A percentile compares a stretch with the other conserved stretches of the same genome.
phyloP scores from a whole-genome alignment of 495 filamentous ascomycete species.

The Schizothecium vesticola region DNA sequence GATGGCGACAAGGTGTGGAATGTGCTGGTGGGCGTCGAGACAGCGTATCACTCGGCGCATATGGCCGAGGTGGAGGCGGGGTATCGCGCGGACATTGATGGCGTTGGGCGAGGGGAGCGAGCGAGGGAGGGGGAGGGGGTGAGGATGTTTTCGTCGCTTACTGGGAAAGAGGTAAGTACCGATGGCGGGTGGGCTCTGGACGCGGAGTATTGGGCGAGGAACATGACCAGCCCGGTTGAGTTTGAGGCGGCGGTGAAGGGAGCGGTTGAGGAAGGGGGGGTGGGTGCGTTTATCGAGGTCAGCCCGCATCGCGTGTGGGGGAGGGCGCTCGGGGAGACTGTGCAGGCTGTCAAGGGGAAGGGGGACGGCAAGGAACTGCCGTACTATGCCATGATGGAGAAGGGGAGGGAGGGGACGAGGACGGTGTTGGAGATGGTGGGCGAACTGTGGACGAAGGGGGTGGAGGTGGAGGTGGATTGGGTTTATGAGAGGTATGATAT shows the following conservation, averaged over 20 bases:
- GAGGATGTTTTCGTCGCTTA: slow-evolving; percentile 21
- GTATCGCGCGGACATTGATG: slow-evolving; percentile 25
- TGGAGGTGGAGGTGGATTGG: neutral
- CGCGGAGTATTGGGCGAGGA: slow-evolving; percentile 13
- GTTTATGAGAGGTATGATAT: neutral
- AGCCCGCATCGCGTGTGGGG: slow-evolving; percentile 38
- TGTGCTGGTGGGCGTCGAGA: slow-evolving; percentile 29
- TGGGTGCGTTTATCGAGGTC: slow-evolving; percentile 21
- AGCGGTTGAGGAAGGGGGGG: slow-evolving; percentile 14
- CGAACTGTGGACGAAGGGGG: neutral
- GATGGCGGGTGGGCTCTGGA: neutral
- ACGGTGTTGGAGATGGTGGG: slow-evolving; percentile 29
- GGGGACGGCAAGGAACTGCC: slow-evolving; percentile 8
- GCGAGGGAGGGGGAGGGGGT: slow-evolving; percentile 5
- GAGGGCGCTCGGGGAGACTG: slow-evolving; percentile 47
- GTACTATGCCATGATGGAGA: slow-evolving; percentile 26
- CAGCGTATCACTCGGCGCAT: slow-evolving; percentile 43
- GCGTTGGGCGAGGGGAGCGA: slow-evolving; percentile 7
- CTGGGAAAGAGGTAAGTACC: neutral
- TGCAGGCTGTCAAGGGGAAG: slow-evolving; percentile 19
- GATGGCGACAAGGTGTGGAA: slow-evolving; percentile 27
- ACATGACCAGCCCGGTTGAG: slow-evolving; percentile 5
- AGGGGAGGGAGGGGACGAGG: slow-evolving; percentile 25
- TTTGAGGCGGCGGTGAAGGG: slow-evolving; percentile 27
- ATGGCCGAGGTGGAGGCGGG: slow-evolving; percentile 36